Evolutionary conservation across 495 filamentous ascomycete genomes (phyloP), one percentile per base, ranked within the genome.

Genomic region (Elasticomyces elasticus): DNA sequence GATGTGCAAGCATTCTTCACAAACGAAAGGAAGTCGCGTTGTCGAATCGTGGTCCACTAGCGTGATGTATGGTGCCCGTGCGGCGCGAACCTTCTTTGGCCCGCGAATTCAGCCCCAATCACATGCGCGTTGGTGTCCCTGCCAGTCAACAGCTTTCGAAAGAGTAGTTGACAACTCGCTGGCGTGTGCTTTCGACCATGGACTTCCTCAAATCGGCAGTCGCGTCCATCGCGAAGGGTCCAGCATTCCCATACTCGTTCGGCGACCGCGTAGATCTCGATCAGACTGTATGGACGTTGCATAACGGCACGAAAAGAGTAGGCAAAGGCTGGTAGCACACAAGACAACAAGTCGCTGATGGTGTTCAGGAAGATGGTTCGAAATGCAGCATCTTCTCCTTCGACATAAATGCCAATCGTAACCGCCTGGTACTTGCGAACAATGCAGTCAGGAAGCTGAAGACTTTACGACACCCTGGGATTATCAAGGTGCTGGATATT

Each of bases 181-280:
- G n/a, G n/a, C n/a, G n/a, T n/a, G n/a, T n/a, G n/a, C 19, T 24
- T 13, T 22, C n/a, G 25, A 20, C 9, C 54, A 98, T 98, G 92
- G 90, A 98, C 62, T 96, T 97, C 66, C 78, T 98, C 55, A 98
- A 96, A 72, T 95, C 87, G 43, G 94, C 94, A 37, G 88, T 98
- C 62, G 88, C 89, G 31, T 95, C 92, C 37, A 97, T 96, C 61
- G 85, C 92, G 13, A 95, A 95, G 69, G 89, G 89, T 17, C 89
- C 89, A 28, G 80, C 88, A 3, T 94, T 95, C 62, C 89, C 88
- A 9, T 96, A 94, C 67, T 83, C 77, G 19, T 89, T 96, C 61
- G 90, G 90, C 60, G 92, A 98, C 69, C 77, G 84, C 66, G 83
- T 94, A 43, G 89, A 95, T 60, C 71, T 88, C 26, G 86, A 91